Percentiles rank a stretch among this genome's conserved stretches.
Evolutionary conservation across 1,284 basidiomycete species (phyloP).

Genomic region (Trichosporon sp.): DNA sequence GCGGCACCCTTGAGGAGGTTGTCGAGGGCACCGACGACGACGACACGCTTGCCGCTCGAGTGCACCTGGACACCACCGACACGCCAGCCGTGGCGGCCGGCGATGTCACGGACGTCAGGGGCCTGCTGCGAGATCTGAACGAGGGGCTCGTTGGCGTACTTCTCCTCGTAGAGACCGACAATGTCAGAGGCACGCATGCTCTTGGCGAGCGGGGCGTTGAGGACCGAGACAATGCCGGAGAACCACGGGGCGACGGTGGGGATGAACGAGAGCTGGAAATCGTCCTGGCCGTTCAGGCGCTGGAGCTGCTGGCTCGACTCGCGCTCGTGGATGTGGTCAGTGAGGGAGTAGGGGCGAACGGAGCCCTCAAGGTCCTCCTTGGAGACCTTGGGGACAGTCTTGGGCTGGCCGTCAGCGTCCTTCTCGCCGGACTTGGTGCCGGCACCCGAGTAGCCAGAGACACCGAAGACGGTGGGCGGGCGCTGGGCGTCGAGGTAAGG

Average conservation of each 20-base stretch:
- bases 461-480: constrained; percentile 86
- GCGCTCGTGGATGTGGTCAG: constrained; percentile 98
- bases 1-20: constrained; percentile 97
- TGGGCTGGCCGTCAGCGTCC: constrained; percentile 68
- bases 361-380: constrained; percentile 74
- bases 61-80: constrained; percentile 95
- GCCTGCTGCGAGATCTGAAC: constrained; percentile 69
- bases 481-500: constrained; percentile 66
- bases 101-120: constrained; percentile 75
- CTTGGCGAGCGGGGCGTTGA: constrained; percentile 75
- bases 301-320: constrained; percentile 85
- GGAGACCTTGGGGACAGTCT: constrained; percentile 79
- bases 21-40: constrained; percentile 90
- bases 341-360: constrained; percentile 82
- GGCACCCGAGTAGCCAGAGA: constrained; percentile 93
- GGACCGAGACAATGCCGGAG: constrained; percentile 87
- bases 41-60: constrained; percentile 80
- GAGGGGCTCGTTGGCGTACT: constrained; percentile 75
- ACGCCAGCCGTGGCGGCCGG: constrained; percentile 81
- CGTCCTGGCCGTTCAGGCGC: constrained; percentile 59
- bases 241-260: constrained; percentile 93
- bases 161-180: constrained; percentile 72
- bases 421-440: constrained; percentile 74
- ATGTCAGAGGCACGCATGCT: constrained; percentile 72
- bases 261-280: constrained; percentile 78